Percentiles rank a stretch among this genome's conserved stretches.
These are phyloP conservation scores for Venustampulla echinocandica DNA, from an alignment of 495 filamentous ascomycete species.

Conservation along the genomic window DNA sequence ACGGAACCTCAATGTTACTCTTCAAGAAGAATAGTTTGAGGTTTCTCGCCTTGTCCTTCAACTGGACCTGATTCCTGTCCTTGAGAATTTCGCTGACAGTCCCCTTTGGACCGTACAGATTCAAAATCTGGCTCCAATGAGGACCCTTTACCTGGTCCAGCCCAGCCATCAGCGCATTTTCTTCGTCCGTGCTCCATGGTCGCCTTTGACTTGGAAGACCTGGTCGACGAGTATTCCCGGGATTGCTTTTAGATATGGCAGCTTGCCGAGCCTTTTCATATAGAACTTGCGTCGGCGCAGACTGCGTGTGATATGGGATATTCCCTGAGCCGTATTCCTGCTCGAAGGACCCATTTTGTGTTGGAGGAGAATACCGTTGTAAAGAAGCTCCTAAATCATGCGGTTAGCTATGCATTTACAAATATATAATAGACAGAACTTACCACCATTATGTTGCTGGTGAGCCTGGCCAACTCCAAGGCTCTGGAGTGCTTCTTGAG, in stretches of 20 bases:
- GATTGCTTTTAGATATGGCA: conserved; percentile 69
- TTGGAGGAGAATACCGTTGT: conserved; percentile 20
- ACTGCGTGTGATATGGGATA: conserved; percentile 59
- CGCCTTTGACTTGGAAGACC: conserved; percentile 76
- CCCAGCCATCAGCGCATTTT: conserved; percentile 86
- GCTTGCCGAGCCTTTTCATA: conserved; percentile 79
- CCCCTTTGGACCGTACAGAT: conserved; percentile 77
- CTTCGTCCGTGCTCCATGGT: conserved; percentile 85
- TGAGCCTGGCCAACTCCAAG: conserved; percentile 34
- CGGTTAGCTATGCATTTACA: conserved; percentile 20
- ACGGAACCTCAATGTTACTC: conserved; percentile 84
- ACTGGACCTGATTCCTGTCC: conserved; percentile 87
- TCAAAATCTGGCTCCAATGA: conserved; percentile 92
- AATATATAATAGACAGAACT: not conserved
- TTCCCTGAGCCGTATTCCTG: conserved; percentile 28
- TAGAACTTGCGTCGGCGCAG: conserved; percentile 65
- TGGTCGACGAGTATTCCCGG: conserved; percentile 55
- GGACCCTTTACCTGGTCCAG: conserved; percentile 87
- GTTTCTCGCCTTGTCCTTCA: conserved; percentile 94
- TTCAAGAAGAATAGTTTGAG: conserved; percentile 94
- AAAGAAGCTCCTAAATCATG: not conserved
- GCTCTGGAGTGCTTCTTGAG: conserved; percentile 45
- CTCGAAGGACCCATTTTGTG: conserved; percentile 2
- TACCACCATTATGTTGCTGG: conserved; percentile 21
- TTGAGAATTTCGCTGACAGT: conserved; percentile 78